phyloP scores from a whole-genome alignment of 331 rosid species.

The Quercus lobata region DNA sequence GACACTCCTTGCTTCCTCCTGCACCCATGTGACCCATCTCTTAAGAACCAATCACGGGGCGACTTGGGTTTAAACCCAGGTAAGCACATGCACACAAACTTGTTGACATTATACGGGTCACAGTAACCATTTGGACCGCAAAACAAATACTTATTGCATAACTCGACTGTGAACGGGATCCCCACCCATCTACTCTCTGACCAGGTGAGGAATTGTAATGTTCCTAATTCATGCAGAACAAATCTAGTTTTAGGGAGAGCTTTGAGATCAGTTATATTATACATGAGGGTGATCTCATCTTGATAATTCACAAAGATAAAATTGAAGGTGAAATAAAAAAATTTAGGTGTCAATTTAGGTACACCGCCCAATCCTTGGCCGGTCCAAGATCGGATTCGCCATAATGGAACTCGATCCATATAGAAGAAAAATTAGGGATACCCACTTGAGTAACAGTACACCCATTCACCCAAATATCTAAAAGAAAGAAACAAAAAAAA shows the following conservation, averaged over 20 bases:
- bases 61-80: slow-evolving; percentile 61
- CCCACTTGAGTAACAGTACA: slow-evolving; percentile 9
- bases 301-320: slow-evolving; percentile 17
- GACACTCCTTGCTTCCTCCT: slow-evolving; percentile 9
- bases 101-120: slow-evolving; percentile 22
- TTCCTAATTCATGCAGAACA: slow-evolving; percentile 25
- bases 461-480: too few species aligned
- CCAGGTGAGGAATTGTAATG: slow-evolving; percentile 21
- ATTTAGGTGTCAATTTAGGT: slow-evolving; percentile 7
- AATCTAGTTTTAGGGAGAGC: neutral
- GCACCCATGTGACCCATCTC: slow-evolving; percentile 44
- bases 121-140: slow-evolving; percentile 51
- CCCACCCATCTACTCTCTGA: slow-evolving; percentile 25
- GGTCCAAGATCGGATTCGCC: neutral
- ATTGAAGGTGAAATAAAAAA: slow-evolving; percentile 8
- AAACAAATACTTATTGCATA: slow-evolving; percentile 32
- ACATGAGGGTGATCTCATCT: neutral
- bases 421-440: slow-evolving; percentile 35
- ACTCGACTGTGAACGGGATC: neutral
- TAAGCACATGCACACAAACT: slow-evolving; percentile 40
- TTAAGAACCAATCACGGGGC: slow-evolving; percentile 34
- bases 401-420: slow-evolving; percentile 2
- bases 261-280: neutral
- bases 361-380: slow-evolving; percentile 23
- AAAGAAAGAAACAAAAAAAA: too few species aligned